A percentile compares a stretch with the other conserved stretches of the same genome.
Evolutionary conservation across 139 green algal species (phyloP).

Genomic region (Nannochloris sp.): DNA sequence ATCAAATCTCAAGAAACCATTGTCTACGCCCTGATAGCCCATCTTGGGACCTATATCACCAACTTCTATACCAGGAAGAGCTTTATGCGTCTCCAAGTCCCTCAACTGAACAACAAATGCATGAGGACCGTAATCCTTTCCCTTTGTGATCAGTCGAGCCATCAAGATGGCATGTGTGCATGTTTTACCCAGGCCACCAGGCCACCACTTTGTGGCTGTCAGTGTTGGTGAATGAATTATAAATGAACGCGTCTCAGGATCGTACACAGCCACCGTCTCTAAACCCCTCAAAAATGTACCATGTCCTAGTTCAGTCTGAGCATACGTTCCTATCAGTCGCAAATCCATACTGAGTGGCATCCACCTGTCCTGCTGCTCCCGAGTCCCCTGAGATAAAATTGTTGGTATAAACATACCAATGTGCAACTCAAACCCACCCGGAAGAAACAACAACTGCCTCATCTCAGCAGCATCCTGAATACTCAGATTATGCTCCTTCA

Average conservation of each 20-base stretch:
- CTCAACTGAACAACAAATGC: conserved; percentile 79
- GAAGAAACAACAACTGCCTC: conserved; percentile 62
- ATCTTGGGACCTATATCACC: conserved; percentile 95
- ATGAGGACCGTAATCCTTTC: conserved; percentile 73
- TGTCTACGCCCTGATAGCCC: conserved; percentile 81
- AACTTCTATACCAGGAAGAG: conserved; percentile 77
- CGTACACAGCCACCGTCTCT: conserved; percentile 89
- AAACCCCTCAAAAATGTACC: conserved; percentile 94
- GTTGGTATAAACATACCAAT: conserved; percentile 92
- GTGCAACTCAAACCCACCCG: conserved; percentile 84
- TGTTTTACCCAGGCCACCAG: conserved; percentile 83
- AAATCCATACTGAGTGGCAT: conserved; percentile 64
- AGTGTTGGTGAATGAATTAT: conserved; percentile 85
- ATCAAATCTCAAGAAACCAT: conserved; percentile 76
- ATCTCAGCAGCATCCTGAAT: conserved; percentile 68
- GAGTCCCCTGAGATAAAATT: conserved; percentile 72
- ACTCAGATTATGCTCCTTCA: conserved; percentile 55
- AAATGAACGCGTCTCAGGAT: conserved; percentile 68
- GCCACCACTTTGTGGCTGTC: conserved; percentile 85
- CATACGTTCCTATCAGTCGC: conserved; percentile 81
- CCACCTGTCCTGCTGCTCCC: conserved; percentile 87
- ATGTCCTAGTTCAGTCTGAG: conserved; percentile 94
- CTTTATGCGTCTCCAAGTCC: conserved; percentile 63
- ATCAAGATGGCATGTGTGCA: conserved; percentile 85
- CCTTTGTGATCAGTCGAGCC: conserved; percentile 69